Evolutionary conservation across 768 basidiomycete genomes (phyloP).

Genomic region (Suillus occidentalis): DNA sequence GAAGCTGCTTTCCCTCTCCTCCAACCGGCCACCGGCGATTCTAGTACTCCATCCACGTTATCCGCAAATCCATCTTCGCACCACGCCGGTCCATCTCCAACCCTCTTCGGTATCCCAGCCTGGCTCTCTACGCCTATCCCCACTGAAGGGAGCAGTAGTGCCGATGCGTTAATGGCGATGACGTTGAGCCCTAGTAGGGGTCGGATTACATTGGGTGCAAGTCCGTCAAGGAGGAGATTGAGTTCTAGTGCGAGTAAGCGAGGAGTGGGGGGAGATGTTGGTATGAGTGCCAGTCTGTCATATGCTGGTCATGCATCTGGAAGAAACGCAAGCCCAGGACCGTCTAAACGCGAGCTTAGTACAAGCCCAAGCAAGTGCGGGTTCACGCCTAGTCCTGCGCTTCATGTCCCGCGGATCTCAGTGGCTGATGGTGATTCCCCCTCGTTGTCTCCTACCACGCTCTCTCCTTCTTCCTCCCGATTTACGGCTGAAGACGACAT

Average conservation of each 20-base stretch:
- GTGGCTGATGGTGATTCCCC: slow-evolving; percentile 12
- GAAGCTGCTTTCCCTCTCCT: slow-evolving; percentile 77
- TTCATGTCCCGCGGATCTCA: slow-evolving; percentile 24
- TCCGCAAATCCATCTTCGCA: slow-evolving; percentile 12
- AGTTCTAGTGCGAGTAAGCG: neutral
- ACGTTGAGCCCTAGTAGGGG: slow-evolving; percentile 21
- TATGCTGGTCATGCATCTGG: neutral
- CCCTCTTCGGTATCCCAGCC: slow-evolving; percentile 25
- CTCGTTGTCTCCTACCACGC: neutral
- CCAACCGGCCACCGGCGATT: neutral
- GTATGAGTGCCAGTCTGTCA: neutral
- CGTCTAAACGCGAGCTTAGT: slow-evolving; percentile 20
- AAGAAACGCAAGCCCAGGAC: slow-evolving; percentile 20
- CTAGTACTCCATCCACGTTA: slow-evolving; percentile 8
- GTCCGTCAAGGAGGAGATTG: slow-evolving; percentile 1
- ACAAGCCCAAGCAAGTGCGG: neutral
- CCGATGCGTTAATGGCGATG: slow-evolving; percentile 42
- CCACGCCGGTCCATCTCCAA: slow-evolving; percentile 20
- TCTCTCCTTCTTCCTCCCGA: slow-evolving; percentile 4
- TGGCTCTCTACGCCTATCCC: slow-evolving; percentile 30
- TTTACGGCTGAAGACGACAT: neutral
- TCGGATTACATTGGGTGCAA: slow-evolving; percentile 1
- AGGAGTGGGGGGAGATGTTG: neutral
- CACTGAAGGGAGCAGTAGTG: slow-evolving; percentile 16
- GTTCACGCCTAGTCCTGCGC: slow-evolving; percentile 16